phyloP scores from a whole-genome alignment of 2,329 filamentous ascomycete species.

The Parastagonospora avenae region DNA sequence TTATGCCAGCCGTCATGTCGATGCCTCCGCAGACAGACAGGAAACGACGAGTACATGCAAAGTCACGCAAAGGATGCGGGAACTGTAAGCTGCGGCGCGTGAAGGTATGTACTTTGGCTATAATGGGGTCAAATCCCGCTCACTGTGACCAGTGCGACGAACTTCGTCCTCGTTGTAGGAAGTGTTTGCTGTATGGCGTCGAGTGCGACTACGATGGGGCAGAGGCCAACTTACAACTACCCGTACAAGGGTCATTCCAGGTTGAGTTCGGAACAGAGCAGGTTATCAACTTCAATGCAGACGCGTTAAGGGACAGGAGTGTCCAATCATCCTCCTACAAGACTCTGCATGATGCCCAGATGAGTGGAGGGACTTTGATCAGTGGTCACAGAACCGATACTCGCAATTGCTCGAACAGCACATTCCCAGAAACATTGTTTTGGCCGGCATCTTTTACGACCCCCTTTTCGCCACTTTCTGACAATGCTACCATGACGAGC shows the following conservation, averaged over 20 bases:
- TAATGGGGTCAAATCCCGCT: slow-evolving; percentile 2
- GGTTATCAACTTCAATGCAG: background rate
- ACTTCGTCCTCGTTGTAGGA: slow-evolving; percentile 54
- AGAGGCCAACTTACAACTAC: slow-evolving; percentile 40
- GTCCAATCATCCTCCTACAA: no score
- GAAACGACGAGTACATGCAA: slow-evolving; percentile 52
- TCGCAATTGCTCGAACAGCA: no score
- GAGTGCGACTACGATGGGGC: slow-evolving; percentile 54
- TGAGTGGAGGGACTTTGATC: no score
- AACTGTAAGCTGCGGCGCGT: slow-evolving; percentile 63
- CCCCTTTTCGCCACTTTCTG: slow-evolving; percentile 15
- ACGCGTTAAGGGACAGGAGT: no score
- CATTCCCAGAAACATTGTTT: background rate
- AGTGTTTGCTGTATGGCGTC: slow-evolving; percentile 56
- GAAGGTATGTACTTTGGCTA: slow-evolving; percentile 49
- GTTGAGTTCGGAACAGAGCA: slow-evolving; percentile 13
- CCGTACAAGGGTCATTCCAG: slow-evolving; percentile 35
- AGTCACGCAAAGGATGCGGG: slow-evolving; percentile 60
- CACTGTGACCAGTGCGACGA: slow-evolving; percentile 58
- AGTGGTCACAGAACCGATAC: no score
- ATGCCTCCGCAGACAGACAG: slow-evolving; percentile 15
- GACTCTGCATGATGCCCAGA: no score
- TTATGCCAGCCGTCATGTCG: slow-evolving; percentile 22
- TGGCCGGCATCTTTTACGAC: background rate
- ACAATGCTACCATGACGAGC: slow-evolving; percentile 12